Evolutionary conservation across 495 filamentous ascomycete species (phyloP).

Genomic region (Penicillium desertorum): DNA sequence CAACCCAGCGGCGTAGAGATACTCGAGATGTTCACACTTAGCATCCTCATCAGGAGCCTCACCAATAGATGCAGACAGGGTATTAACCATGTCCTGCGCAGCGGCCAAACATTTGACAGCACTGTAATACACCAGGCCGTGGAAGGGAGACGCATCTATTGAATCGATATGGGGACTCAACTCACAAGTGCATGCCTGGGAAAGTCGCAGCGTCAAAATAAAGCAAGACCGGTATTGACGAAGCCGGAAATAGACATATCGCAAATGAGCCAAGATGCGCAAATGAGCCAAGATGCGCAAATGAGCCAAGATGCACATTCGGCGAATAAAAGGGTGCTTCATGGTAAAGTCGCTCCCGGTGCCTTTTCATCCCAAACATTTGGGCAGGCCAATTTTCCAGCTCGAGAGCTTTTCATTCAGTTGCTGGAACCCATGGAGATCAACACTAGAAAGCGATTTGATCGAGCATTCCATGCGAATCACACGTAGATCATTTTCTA

Average conservation of each 20-base stretch:
- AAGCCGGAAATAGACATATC: slow-evolving; percentile 22
- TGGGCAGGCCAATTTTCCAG: neutral
- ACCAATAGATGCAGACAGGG: neutral
- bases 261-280: slow-evolving; percentile 13
- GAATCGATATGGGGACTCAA: slow-evolving; percentile 7
- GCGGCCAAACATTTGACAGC: slow-evolving; percentile 19
- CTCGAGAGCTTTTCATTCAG: neutral
- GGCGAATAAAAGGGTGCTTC: slow-evolving; percentile 9
- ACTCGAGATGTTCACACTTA: neutral
- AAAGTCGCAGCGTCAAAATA: slow-evolving; percentile 13
- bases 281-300: too few relatives aligned
- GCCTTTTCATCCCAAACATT: neutral
- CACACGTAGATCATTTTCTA: neutral
- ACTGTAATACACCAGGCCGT: slow-evolving; percentile 11
- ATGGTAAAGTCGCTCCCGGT: neutral
- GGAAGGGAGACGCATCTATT: slow-evolving; percentile 7
- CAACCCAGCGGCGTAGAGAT: neutral
- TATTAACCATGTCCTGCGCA: slow-evolving; percentile 7
- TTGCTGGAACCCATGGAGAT: neutral
- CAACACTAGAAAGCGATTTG: neutral
- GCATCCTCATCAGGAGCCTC: neutral
- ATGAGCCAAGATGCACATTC: too few relatives aligned
- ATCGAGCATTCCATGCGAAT: neutral
- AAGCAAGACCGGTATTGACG: slow-evolving; percentile 20
- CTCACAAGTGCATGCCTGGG: slow-evolving; percentile 12